Conservation (phyloP, 768 basidiomycete genomes). For the Trametes meyenii region DNA sequence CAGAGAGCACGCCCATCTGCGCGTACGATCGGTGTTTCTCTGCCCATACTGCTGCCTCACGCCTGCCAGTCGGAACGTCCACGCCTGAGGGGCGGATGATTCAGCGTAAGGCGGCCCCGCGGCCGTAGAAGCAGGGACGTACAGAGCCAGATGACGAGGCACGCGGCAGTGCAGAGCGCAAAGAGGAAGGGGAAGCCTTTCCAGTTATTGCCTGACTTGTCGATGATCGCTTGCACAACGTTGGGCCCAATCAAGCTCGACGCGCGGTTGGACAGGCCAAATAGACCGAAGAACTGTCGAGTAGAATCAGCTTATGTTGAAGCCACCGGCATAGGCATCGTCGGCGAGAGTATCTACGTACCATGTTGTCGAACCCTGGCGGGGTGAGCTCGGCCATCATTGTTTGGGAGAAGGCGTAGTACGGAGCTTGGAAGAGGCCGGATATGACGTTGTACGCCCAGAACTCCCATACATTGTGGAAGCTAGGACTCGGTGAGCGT, state of each 20-base stretch:
- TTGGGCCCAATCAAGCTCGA: constrained; percentile 87
- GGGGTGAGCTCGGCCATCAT: constrained; percentile 91
- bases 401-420: constrained; percentile 84
- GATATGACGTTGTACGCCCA: constrained; percentile 85
- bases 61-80: constrained; percentile 39
- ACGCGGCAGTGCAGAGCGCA: constrained; percentile 63
- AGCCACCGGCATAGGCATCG: not conserved
- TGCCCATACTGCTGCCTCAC: constrained; percentile 42
- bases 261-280: constrained; percentile 80
- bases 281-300: constrained; percentile 80
- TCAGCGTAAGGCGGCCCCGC: not conserved
- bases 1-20: constrained; percentile 14
- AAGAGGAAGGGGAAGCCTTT: constrained; percentile 84
- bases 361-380: constrained; percentile 86
- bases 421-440: constrained; percentile 84
- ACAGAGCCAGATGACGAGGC: constrained; percentile 75
- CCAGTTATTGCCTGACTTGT: constrained; percentile 73
- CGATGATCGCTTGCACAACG: constrained; percentile 81
- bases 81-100: constrained; percentile 27
- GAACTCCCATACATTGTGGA: constrained; percentile 87
- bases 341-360: constrained; percentile 21
- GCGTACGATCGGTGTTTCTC: constrained; percentile 28
- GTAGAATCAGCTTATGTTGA: constrained; percentile 42
- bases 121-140: constrained; percentile 22
- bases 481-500: constrained; percentile 64